Evolutionary conservation across 768 basidiomycete species (phyloP), one percentile per base, ranked within the genome.

Genomic region (Auriscalpium orientale): DNA sequence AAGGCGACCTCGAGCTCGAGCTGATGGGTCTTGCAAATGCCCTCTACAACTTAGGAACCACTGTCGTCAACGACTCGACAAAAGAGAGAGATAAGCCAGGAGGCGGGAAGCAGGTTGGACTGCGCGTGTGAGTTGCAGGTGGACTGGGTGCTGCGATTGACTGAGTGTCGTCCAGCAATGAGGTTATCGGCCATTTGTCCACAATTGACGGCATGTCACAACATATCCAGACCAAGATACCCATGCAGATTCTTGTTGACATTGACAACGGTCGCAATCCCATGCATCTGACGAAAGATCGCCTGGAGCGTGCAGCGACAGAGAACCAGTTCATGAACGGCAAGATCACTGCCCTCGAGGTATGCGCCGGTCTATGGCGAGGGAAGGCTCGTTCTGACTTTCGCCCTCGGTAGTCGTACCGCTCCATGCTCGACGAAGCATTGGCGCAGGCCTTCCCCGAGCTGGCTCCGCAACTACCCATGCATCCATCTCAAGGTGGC

Each of bases 321-420:
- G 91, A 93, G 72, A 93, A 93, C 66, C 91, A 91, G 65, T 92
- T 91, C 61, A 89, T 91, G 86, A 90, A 92, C 64, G 90, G 88
- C 33, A 91, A 92, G 66, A 88, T 93, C 40, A 77, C 79, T 46
- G 91, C 89, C 1, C 79, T 93, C 28, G 79, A 83, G 54, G 89
- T 89, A 59, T 62, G 80, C 62, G 56, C 37, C 45, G 46, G 46
- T 22, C 56, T 10, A 35, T 51, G 33, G 10, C 18, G 3, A 51
- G n/a, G 4, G 4, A 20, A 48, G n/a, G 16, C 34, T 45, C 35
- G 16, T 53, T 47, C 35, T 28, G n/a, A 46, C 28, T 33, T 13
- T 4, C 44, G 16, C 28, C 44, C 52, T 52, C n/a, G 18, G 51
- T 55, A 91, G 89, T 84, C 87, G 20, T 92, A 91, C 68, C 79